Evolutionary conservation across 768 basidiomycete species (phyloP), one percentile per base, ranked within the genome.

Genomic region (Auriculariales sp.): DNA sequence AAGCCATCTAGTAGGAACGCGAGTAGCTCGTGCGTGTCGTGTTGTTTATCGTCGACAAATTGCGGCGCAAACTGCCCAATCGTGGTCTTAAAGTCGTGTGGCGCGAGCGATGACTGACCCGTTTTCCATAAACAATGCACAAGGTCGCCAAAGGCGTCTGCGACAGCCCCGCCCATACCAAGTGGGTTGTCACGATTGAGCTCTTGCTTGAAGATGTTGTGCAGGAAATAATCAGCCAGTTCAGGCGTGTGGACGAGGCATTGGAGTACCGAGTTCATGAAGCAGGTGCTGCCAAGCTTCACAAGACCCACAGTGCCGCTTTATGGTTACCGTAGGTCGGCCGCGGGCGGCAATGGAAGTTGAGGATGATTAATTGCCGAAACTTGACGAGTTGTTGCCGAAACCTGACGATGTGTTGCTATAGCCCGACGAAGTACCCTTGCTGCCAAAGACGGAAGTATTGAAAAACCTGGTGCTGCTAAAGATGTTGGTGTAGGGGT

Each of bases 141-240:
- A 25, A 95, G 77, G n/a, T 75, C 65, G 12, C 90, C 93, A 56
- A 93, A 97, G 0, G 83, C 77, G 59, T 91, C 78, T 1, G 95
- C 95, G 53, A 99, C 94, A n/a, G 85, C 83, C n/a, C 95, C 95
- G 25, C 80, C 75, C 92, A 98, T 99, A 14, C 95, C 94, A n/a
- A 99, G 79, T 1, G 95, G 95, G 63, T 99, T 99, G 58, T 89
- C 85, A 1, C 77, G 78, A 58, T 99, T 99, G 52, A 99, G 76
- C 62, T 99, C 95, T 24, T 78, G 71, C 56, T 76, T 69, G 62
- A 78, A 97, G 4, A 93, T 78, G 4, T 83, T 88, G 42, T 91
- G 85, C 29, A 92, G 68, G 68, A 99, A 99, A 66, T 99, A 99
- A 47, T 93, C 82, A 10, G 79, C 77, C 22, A 99, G 73, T 60